Base-by-base conservation (phyloP, 2,329 filamentous ascomycete genomes). In the Diplodia mutila region DNA sequence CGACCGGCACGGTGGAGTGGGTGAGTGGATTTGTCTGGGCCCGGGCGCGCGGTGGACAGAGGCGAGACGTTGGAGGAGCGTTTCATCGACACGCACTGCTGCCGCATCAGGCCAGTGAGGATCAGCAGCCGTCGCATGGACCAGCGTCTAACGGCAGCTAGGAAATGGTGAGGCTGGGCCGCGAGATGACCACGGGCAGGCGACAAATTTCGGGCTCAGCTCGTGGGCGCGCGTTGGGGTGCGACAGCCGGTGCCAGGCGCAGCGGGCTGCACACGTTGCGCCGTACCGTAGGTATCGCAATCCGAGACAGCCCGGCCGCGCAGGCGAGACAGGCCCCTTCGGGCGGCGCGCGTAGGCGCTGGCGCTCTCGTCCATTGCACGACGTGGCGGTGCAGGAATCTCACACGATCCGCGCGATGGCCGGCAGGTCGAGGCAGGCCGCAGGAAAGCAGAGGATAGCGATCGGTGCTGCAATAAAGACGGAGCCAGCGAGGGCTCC, bases 111-210 rank as follows among this genome's bases (percentile, higher is more conserved):
- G 49, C 48, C 25, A 54, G n/a, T 16, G 39, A 63, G 59, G 61
- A 65, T 65, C 61, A 65, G 61, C 61, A 65, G 49, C 49, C 49
- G 51, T 65, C 49, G 61, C 61, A 65, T 54, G 49, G 61, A 32
- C 61, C 61, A 65, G 61, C 34, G 61, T 12, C 61, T 65, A 65
- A 65, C 61, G 61, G 61, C 49, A 65, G 51, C 61, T 65, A 65
- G 61, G 59, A 63, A 54, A 65, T 65, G 61, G 61, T 65, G 61
- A 65, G 61, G 48, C 61, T 65, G 61, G 61, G 5, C 46, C 42
- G 59, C n/a, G 61, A 65, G 49, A 65, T 65, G 49, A 65, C 32
- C 18, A 42, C 25, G 27, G 39, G 14, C 51, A 37, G 39, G 14
- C 51, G 49, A 54, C 61, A 51, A 61, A 63, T 63, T 51, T 63